phyloP scores from a whole-genome alignment of 106 monocot species.

The Phalaenopsis aphrodite region DNA sequence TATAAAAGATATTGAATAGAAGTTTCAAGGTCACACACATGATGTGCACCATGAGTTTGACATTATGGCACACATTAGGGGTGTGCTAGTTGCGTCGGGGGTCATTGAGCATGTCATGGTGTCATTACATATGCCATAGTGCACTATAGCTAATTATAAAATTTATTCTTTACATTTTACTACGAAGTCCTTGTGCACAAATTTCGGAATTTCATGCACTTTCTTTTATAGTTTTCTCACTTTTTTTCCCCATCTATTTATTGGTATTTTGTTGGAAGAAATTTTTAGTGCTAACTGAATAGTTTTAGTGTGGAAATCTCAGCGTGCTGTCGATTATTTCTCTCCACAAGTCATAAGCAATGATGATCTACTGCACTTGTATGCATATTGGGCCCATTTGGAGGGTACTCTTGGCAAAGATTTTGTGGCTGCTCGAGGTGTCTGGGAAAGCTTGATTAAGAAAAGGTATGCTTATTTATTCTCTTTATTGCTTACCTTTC shows the following conservation, averaged over 20 bases:
- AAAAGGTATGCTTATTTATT: slow-evolving; percentile 43
- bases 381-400: slow-evolving; percentile 82
- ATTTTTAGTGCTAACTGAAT: neutral
- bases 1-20: no score
- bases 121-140: no score
- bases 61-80: no score
- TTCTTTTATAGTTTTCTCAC: no score
- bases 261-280: neutral
- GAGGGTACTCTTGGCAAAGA: slow-evolving; percentile 72
- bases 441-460: slow-evolving; percentile 88
- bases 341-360: slow-evolving; percentile 35
- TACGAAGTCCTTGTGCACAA: no score
- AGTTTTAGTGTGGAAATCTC: slow-evolving; percentile 13
- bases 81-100: no score
- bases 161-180: no score
- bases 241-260: neutral
- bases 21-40: no score
- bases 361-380: slow-evolving; percentile 51
- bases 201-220: no score
- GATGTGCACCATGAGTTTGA: no score
- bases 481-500: neutral
- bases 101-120: no score
- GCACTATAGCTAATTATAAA: no score
- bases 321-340: slow-evolving; percentile 86
- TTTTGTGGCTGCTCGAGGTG: slow-evolving; percentile 70